These are phyloP conservation scores for Zygosaccharomyces bailii DNA, from an alignment of 805 yeast genomes.

Conservation along the genomic window DNA sequence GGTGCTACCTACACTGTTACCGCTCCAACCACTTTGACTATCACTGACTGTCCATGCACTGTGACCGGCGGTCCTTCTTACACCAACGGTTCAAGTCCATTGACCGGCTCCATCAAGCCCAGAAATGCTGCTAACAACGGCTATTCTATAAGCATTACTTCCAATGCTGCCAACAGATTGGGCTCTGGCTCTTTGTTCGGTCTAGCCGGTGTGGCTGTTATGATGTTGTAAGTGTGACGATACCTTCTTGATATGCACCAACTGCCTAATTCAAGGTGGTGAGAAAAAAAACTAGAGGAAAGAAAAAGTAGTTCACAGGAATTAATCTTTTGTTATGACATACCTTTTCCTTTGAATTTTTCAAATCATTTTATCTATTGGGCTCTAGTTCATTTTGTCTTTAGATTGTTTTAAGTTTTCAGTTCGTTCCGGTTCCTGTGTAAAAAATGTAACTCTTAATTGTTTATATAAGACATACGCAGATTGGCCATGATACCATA, in stretches of 20 bases:
- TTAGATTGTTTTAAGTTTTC: constrained; percentile 8
- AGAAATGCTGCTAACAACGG: constrained; percentile 4
- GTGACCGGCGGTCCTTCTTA: constrained; percentile 16
- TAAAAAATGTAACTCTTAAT: constrained; percentile 3
- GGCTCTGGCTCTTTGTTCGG: constrained; percentile 17
- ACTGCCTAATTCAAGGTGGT: neutral
- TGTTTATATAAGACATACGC: constrained; percentile 5
- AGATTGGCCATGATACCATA: constrained; percentile 5
- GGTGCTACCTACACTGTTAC: constrained; percentile 71
- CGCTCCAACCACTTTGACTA: constrained; percentile 74
- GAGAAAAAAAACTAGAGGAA: neutral
- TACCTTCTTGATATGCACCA: neutral
- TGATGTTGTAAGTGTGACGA: constrained; percentile 12
- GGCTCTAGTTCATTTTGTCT: constrained; percentile 7
- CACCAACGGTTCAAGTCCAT: constrained; percentile 4
- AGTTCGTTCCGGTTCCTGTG: constrained; percentile 9
- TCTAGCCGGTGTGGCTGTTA: constrained; percentile 15
- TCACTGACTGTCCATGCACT: constrained; percentile 87
- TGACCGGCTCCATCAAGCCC: constrained; percentile 2
- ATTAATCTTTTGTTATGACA: constrained; percentile 3
- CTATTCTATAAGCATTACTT: constrained; percentile 3
- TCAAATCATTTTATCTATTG: constrained; percentile 4
- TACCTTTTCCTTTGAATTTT: constrained; percentile 1
- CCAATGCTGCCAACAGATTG: constrained; percentile 15
- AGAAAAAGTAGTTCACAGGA: constrained; percentile 1